Percentiles rank a stretch among this genome's conserved stretches.
phyloP scores from a whole-genome alignment of 805 yeast genomes.

The Phaffomyces antillensis region DNA sequence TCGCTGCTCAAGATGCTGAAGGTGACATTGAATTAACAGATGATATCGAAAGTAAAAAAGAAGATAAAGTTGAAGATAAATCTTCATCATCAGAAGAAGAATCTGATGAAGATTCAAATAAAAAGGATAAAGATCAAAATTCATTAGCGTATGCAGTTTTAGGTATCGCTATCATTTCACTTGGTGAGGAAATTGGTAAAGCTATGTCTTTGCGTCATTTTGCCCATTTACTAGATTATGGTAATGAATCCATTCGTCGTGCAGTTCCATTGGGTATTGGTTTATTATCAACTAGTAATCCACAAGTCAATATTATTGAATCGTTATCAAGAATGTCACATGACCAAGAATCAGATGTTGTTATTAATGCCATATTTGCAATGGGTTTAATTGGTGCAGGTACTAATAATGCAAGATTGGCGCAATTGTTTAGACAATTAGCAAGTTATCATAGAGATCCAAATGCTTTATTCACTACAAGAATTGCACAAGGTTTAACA shows the following conservation, averaged over 20 bases:
- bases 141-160: constrained; percentile 78
- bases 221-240: constrained; percentile 96
- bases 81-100: constrained; percentile 21
- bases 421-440: constrained; percentile 89
- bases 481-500: constrained; percentile 91
- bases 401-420: constrained; percentile 95
- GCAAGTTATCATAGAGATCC: constrained; percentile 92
- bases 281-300: constrained; percentile 83
- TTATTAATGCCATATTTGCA: constrained; percentile 88
- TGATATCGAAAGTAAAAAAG: constrained; percentile 26
- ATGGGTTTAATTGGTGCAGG: constrained; percentile 99
- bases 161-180: constrained; percentile 89
- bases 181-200: constrained; percentile 98
- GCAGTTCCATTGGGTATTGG: constrained; percentile 99
- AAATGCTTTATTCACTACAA: constrained; percentile 84
- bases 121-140: constrained; percentile 26
- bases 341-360: constrained; percentile 90
- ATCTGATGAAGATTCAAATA: constrained; percentile 15
- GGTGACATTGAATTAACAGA: constrained; percentile 24
- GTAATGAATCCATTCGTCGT: constrained; percentile 81
- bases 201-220: constrained; percentile 97
- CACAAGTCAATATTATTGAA: constrained; percentile 95
- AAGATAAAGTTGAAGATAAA: constrained; percentile 22
- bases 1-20: constrained; percentile 18
- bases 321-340: constrained; percentile 94